phyloP scores from a whole-genome alignment of 768 basidiomycete species.

The Brasilioporus rufonigricans region DNA sequence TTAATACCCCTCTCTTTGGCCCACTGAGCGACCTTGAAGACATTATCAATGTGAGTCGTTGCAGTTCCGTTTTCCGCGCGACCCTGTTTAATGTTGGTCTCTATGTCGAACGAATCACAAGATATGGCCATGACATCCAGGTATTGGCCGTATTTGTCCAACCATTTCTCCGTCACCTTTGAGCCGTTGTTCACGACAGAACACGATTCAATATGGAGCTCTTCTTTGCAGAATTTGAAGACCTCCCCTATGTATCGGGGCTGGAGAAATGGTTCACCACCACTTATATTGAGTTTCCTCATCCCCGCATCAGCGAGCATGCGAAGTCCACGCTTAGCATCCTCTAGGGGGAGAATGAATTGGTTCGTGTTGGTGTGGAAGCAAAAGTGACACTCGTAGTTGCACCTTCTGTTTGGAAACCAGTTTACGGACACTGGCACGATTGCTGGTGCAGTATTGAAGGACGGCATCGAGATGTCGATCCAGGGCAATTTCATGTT shows the following conservation, averaged over 20 bases:
- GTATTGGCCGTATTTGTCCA: constrained; percentile 38
- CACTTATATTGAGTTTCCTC: constrained; percentile 37
- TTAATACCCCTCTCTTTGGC: constrained; percentile 35
- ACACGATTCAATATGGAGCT: constrained; percentile 35
- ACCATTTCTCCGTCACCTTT: constrained; percentile 42
- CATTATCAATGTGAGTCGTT: constrained; percentile 31
- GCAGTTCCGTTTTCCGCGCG: constrained; percentile 31
- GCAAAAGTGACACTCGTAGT: constrained; percentile 41
- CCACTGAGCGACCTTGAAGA: constrained; percentile 37
- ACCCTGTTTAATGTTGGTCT: constrained; percentile 36
- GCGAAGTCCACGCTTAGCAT: constrained; percentile 34
- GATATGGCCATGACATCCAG: constrained; percentile 43
- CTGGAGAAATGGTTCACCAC: constrained; percentile 39
- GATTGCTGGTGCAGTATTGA: too few relatives aligned
- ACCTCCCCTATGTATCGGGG: constrained; percentile 38
- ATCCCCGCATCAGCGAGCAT: constrained; percentile 34
- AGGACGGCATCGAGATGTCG: too few relatives aligned
- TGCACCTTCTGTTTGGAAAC: constrained; percentile 29
- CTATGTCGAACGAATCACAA: constrained; percentile 38
- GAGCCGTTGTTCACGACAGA: constrained; percentile 37
- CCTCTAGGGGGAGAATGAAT: constrained; percentile 34
- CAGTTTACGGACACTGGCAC: constrained; percentile 28
- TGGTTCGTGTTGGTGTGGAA: constrained; percentile 40
- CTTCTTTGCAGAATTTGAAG: constrained; percentile 38
- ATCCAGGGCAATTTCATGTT: too few relatives aligned